phyloP scores from a whole-genome alignment of 345 rosid species.

The Acer negundo region DNA sequence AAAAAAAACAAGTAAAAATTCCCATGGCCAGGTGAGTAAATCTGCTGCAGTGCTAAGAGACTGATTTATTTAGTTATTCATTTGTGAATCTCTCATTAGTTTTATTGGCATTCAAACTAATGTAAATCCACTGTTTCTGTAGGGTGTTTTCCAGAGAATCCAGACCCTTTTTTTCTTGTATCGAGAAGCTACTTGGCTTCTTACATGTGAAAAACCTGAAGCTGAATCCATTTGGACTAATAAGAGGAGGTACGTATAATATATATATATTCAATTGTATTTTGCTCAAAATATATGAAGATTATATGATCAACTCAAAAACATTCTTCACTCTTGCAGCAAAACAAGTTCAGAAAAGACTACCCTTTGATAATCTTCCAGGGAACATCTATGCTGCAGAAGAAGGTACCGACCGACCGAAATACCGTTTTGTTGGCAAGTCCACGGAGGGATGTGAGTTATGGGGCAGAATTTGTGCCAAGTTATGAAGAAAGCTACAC shows the following conservation, averaged over 20 bases:
- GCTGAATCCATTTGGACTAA: constrained; percentile 89
- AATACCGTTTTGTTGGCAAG: constrained; percentile 29
- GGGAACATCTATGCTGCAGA: constrained; percentile 83
- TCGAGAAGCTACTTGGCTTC: constrained; percentile 67
- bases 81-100: no score
- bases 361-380: constrained; percentile 77
- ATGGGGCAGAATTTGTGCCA: constrained; percentile 80
- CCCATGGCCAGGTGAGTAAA: constrained; percentile 64
- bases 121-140: constrained; percentile 12
- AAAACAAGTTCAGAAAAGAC: constrained; percentile 47
- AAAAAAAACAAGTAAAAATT: constrained; percentile 58
- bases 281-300: not conserved
- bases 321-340: constrained; percentile 29
- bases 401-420: constrained; percentile 63
- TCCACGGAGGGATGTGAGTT: constrained; percentile 7
- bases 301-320: not conserved
- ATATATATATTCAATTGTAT: not conserved
- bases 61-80: no score
- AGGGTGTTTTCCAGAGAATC: constrained; percentile 97
- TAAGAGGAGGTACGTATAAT: constrained; percentile 70
- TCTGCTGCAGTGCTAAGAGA: not conserved
- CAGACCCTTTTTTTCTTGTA: constrained; percentile 69
- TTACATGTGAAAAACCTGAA: constrained; percentile 72
- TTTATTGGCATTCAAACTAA: not conserved
- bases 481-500: constrained; percentile 62